Percentiles rank a stretch among this genome's conserved stretches.
Evolutionary conservation across 805 yeast species (phyloP).

Genomic region (Pichia thaimueangensis): DNA sequence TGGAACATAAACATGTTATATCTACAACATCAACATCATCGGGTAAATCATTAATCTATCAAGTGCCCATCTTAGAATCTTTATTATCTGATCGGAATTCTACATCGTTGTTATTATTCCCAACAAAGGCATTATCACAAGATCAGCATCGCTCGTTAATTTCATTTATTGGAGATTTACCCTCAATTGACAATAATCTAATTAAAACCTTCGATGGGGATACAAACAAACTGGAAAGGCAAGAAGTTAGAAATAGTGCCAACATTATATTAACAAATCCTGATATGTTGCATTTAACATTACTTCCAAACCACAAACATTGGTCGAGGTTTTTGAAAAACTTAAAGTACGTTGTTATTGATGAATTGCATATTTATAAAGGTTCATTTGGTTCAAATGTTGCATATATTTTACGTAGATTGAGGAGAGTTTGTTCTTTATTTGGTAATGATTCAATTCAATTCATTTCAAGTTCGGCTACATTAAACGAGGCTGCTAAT

Average conservation of each 20-base stretch:
- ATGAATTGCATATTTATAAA: constrained; percentile 79
- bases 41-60: constrained; percentile 91
- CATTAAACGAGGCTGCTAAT: constrained; percentile 63
- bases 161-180: constrained; percentile 20
- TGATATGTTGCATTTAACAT: constrained; percentile 81
- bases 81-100: constrained; percentile 36
- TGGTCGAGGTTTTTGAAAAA: constrained; percentile 71
- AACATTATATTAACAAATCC: constrained; percentile 91
- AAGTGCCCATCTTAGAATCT: constrained; percentile 66
- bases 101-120: constrained; percentile 85
- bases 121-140: constrained; percentile 96
- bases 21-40: constrained; percentile 95
- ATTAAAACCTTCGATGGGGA: constrained; percentile 82
- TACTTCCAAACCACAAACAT: constrained; percentile 66
- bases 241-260: constrained; percentile 51
- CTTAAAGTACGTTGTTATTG: constrained; percentile 71
- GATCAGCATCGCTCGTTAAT: constrained; percentile 85
- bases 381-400: constrained; percentile 95
- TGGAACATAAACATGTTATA: constrained; percentile 60
- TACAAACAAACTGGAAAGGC: constrained; percentile 56
- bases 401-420: constrained; percentile 72
- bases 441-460: constrained; percentile 48
- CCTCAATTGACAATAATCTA: constrained; percentile 5
- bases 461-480: constrained; percentile 92
- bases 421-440: constrained; percentile 55